Conservation (phyloP, 768 basidiomycete species). For the Obba rivulosa region DNA sequence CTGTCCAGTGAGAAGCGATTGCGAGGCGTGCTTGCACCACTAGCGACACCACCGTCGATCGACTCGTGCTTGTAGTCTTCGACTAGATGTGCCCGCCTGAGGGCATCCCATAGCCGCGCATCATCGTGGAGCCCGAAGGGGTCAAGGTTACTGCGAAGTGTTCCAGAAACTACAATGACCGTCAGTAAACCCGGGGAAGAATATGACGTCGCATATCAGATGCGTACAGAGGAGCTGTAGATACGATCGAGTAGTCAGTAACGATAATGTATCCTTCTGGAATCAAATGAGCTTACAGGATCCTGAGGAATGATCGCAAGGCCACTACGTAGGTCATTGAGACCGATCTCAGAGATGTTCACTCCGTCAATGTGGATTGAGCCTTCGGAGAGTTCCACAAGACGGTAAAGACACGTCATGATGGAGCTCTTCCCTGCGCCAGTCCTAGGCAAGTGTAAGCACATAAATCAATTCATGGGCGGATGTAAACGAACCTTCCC, state of each 20-base stretch:
- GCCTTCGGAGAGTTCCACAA: slow-evolving; percentile 77
- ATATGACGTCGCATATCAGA: too few relatives aligned
- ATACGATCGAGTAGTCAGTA: too few relatives aligned
- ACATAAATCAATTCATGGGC: not conserved
- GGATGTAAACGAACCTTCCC: slow-evolving; percentile 40
- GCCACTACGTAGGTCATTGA: slow-evolving; percentile 62
- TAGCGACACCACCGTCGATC: slow-evolving; percentile 30
- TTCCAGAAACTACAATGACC: slow-evolving; percentile 58
- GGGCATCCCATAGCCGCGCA: slow-evolving; percentile 79
- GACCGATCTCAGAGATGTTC: slow-evolving; percentile 78
- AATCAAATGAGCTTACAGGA: slow-evolving; percentile 40
- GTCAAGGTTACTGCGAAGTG: slow-evolving; percentile 82
- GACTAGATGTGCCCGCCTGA: slow-evolving; percentile 79
- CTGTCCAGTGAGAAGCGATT: slow-evolving; percentile 78
- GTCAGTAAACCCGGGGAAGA: too few relatives aligned
- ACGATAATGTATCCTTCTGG: not conserved
- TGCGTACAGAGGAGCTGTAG: too few relatives aligned
- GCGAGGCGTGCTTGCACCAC: slow-evolving; percentile 33
- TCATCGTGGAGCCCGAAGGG: slow-evolving; percentile 83
- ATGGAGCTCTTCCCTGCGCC: slow-evolving; percentile 90
- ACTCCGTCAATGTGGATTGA: slow-evolving; percentile 75
- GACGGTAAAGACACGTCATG: slow-evolving; percentile 81
- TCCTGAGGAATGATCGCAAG: slow-evolving; percentile 86
- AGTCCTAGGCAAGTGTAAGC: slow-evolving; percentile 34
- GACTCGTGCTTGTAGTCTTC: slow-evolving; percentile 38